These are phyloP conservation scores for Coccinonectria pachysandricola DNA, from an alignment of 2,329 filamentous ascomycete genomes.

Conservation along the genomic window DNA sequence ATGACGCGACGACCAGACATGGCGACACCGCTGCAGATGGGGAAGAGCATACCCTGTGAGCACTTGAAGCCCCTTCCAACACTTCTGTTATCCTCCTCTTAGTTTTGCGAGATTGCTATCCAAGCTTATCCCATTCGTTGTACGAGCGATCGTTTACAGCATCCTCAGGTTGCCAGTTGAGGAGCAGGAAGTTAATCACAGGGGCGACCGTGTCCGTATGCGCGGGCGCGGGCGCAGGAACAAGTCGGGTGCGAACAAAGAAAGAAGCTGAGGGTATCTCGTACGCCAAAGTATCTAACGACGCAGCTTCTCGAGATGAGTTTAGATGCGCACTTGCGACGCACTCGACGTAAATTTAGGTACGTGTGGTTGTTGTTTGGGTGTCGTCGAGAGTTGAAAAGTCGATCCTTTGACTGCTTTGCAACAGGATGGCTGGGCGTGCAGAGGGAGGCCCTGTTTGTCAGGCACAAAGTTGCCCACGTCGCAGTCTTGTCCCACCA, in stretches of 20 bases:
- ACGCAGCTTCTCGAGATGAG: too few species aligned
- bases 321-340: too few species aligned
- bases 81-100: too few species aligned
- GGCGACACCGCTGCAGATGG: constrained; percentile 6
- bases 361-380: constrained; percentile 19
- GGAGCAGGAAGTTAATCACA: constrained; percentile 14
- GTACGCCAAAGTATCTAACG: constrained; percentile 12
- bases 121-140: constrained; percentile 19
- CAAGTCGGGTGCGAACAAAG: constrained; percentile 8
- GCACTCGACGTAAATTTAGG: too few species aligned
- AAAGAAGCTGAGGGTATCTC: constrained; percentile 9
- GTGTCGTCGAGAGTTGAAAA: constrained; percentile 22
- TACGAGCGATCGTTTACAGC: constrained; percentile 23
- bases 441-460: constrained; percentile 17
- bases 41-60: constrained; percentile 26
- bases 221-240: constrained; percentile 6
- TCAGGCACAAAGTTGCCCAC: constrained; percentile 25
- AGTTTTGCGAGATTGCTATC: too few species aligned
- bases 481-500: constrained; percentile 9
- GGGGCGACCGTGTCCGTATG: constrained; percentile 9
- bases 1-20: constrained; percentile 15
- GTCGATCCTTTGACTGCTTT: constrained; percentile 18
- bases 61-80: too few species aligned
- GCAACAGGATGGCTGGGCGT: constrained; percentile 15
- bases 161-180: constrained; percentile 18